Percentiles rank a stretch among this genome's conserved stretches.
These are phyloP conservation scores for Craspedostauros australis DNA, from an alignment of 108 stramenopile species.

Conservation along the genomic window DNA sequence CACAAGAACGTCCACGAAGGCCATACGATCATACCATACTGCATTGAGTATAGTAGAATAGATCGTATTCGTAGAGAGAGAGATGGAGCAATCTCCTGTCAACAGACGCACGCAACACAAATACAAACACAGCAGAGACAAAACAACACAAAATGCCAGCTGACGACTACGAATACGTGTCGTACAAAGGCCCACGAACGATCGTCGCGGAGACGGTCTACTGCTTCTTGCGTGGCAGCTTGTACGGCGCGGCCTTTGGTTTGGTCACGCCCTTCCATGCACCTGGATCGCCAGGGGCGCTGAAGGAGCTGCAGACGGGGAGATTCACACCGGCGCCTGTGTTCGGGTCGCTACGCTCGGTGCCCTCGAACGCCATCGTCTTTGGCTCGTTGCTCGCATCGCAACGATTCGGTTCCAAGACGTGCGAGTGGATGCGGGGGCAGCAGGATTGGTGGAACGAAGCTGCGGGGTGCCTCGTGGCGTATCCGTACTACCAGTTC, in stretches of 20 bases:
- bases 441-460: slow-evolving; percentile 34
- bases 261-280: slow-evolving; percentile 31
- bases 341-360: slow-evolving; percentile 21
- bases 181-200: slow-evolving; percentile 22
- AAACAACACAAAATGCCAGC: no score
- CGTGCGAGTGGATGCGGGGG: slow-evolving; percentile 25
- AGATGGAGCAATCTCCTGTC: no score
- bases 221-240: slow-evolving; percentile 15
- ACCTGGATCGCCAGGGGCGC: slow-evolving; percentile 16
- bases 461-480: slow-evolving; percentile 29
- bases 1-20: no score
- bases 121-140: no score
- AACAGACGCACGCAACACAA: no score
- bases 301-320: slow-evolving; percentile 23
- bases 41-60: no score
- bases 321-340: slow-evolving; percentile 31
- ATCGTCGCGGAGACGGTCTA: slow-evolving; percentile 31
- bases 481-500: slow-evolving; percentile 37
- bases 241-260: slow-evolving; percentile 34
- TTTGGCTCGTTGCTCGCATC: slow-evolving; percentile 33
- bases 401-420: slow-evolving; percentile 31
- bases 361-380: slow-evolving; percentile 30
- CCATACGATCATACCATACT: no score
- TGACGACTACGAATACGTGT: slow-evolving; percentile 40
- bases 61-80: no score